Percentiles rank a stretch among this genome's conserved stretches.
These are phyloP conservation scores for Phyllosticta paracitricarpa DNA, from an alignment of 2,329 filamentous ascomycete genomes.

Conservation along the genomic window DNA sequence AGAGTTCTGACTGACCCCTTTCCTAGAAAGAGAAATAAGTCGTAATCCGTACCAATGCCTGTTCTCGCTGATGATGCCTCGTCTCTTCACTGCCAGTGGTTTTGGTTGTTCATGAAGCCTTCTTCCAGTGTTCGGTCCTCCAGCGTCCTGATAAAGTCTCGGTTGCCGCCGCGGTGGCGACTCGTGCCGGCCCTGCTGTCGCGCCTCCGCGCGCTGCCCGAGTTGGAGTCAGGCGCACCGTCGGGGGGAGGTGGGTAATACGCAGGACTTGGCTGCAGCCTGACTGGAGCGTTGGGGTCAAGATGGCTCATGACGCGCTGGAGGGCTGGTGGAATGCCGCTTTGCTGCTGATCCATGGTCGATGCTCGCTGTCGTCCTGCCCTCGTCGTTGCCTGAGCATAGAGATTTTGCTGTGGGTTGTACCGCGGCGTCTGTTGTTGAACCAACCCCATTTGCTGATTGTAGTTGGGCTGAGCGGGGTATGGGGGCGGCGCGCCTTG, in stretches of 20 bases:
- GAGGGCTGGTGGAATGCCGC: slow-evolving; percentile 82
- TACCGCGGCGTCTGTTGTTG: slow-evolving; percentile 29
- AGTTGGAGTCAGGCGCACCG: slow-evolving; percentile 58
- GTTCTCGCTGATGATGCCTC: not conserved
- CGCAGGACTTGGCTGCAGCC: slow-evolving; percentile 87
- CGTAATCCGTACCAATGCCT: not conserved
- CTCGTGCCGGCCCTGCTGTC: slow-evolving; percentile 57
- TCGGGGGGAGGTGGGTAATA: slow-evolving; percentile 94
- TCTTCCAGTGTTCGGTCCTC: slow-evolving; percentile 93
- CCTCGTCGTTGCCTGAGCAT: slow-evolving; percentile 65
- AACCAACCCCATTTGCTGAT: slow-evolving; percentile 47
- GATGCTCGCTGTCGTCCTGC: slow-evolving; percentile 80
- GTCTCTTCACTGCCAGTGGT: slow-evolving; percentile 54
- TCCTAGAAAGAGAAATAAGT: not conserved
- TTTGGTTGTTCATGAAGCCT: slow-evolving; percentile 60
- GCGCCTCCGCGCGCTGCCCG: slow-evolving; percentile 59
- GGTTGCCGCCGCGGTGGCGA: slow-evolving; percentile 44
- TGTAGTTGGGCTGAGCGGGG: slow-evolving; percentile 53
- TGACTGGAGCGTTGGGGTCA: slow-evolving; percentile 87
- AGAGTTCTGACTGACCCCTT: not conserved
- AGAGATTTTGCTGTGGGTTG: slow-evolving; percentile 59
- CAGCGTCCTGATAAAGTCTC: slow-evolving; percentile 88
- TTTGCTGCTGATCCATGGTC: slow-evolving; percentile 91
- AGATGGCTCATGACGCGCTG: slow-evolving; percentile 93
- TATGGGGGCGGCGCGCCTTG: slow-evolving; percentile 72